A percentile compares a stretch with the other conserved stretches of the same genome.
Conservation (phyloP, 75 land plant genomes). For the Pseudotsuga menziesii region DNA sequence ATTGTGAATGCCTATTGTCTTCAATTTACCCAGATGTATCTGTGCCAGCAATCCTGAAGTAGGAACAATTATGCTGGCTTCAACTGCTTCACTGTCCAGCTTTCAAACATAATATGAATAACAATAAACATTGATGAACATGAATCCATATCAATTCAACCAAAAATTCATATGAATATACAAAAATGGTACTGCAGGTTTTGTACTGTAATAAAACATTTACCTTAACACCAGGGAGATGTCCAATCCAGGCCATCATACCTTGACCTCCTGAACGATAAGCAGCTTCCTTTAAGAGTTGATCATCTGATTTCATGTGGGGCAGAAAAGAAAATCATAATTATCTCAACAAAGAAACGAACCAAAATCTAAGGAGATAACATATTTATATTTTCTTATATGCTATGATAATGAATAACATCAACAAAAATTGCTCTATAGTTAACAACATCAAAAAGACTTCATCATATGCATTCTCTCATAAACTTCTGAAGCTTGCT, state of each 20-base stretch:
- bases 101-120: conserved; percentile 14
- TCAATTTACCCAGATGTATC: conserved; percentile 37
- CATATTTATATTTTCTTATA: neutral
- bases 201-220: neutral
- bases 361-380: neutral
- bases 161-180: neutral
- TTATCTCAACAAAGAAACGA: too few relatives aligned
- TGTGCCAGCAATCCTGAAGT: conserved; percentile 31
- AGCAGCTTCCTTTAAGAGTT: conserved; percentile 29
- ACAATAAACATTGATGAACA: neutral
- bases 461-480: neutral
- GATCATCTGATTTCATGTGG: conserved; percentile 27
- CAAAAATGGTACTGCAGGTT: neutral
- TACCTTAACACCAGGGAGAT: conserved; percentile 68
- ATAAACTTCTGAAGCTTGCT: neutral
- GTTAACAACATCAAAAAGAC: neutral
- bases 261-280: conserved; percentile 14
- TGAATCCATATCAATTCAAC: neutral
- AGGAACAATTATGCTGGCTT: conserved; percentile 45
- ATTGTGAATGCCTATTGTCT: conserved; percentile 54
- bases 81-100: conserved; percentile 40
- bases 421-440: neutral
- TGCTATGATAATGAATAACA: neutral
- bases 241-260: conserved; percentile 55
- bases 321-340: neutral